phyloP scores from a whole-genome alignment of 345 rosid genomes.

The Euphorbia peplus region DNA sequence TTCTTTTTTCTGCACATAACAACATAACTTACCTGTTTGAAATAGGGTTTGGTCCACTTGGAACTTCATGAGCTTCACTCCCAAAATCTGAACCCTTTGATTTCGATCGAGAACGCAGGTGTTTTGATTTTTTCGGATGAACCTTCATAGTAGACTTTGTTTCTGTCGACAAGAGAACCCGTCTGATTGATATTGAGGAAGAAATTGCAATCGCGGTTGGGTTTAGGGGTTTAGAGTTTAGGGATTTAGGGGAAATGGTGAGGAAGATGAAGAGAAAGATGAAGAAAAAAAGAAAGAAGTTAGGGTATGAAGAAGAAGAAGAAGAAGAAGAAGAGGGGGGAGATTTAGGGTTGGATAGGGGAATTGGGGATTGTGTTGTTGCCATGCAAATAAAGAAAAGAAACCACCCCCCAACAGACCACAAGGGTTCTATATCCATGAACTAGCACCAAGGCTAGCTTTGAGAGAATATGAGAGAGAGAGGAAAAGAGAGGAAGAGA shows the following conservation, averaged over 20 bases:
- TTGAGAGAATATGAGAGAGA: neutral
- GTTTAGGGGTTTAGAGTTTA: conserved; percentile 15
- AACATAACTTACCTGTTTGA: conserved; percentile 72
- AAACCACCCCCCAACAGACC: conserved; percentile 88
- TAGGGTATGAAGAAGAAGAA: conserved; percentile 26
- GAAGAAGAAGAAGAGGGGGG: conserved; percentile 35
- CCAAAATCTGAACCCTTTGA: conserved; percentile 37
- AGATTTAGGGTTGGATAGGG: conserved; percentile 37
- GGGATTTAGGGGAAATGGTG: conserved; percentile 26
- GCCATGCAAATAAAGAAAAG: conserved; percentile 75
- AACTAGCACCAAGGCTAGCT: conserved; percentile 55
- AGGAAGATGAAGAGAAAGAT: conserved; percentile 38
- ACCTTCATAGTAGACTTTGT: conserved; percentile 39
- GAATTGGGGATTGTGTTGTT: conserved; percentile 29
- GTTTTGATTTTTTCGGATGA: conserved; percentile 32
- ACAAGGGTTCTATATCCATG: conserved; percentile 98
- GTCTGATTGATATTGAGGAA: conserved; percentile 30
- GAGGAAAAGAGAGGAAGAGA: conserved; percentile 11
- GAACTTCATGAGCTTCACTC: conserved; percentile 74
- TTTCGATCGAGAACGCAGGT: conserved; percentile 22
- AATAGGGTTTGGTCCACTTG: conserved; percentile 93
- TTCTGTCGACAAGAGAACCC: conserved; percentile 47
- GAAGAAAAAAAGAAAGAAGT: conserved; percentile 36
- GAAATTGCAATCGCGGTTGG: conserved; percentile 2
- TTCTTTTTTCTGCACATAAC: neutral